A percentile compares a stretch with the other conserved stretches of the same genome.
Conservation (phyloP, 208 protist species). For the Polymyxa betae region DNA sequence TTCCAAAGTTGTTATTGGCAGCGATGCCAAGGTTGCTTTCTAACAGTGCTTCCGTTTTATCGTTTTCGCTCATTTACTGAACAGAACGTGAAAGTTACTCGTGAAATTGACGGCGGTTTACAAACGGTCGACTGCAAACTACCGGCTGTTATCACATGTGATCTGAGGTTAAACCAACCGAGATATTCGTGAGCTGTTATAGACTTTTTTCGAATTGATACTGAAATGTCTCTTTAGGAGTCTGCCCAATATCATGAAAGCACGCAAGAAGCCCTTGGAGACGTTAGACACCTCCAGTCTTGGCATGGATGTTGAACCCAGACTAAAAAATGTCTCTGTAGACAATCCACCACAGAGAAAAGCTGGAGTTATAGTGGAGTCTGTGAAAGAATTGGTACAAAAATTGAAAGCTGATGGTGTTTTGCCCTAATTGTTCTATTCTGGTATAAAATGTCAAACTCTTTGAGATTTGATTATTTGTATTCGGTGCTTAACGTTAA, state of each 20-base stretch:
- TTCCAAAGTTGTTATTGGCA: conserved; percentile 78
- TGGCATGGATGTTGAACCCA: conserved; percentile 82
- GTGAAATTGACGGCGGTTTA: conserved; percentile 91
- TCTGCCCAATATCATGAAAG: conserved; percentile 96
- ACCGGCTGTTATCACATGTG: conserved; percentile 75
- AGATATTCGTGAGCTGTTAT: conserved; percentile 1
- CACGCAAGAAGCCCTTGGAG: conserved; percentile 84
- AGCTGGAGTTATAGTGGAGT: conserved; percentile 80
- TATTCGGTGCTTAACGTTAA: too few relatives aligned
- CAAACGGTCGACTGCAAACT: conserved; percentile 76
- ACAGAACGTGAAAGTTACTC: conserved; percentile 73
- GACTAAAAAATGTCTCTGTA: conserved; percentile 74
- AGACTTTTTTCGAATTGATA: not conserved
- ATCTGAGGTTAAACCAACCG: conserved; percentile 86
- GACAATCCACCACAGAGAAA: conserved; percentile 80
- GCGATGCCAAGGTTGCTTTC: not conserved
- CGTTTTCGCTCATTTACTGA: not conserved
- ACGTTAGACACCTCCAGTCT: conserved; percentile 75
- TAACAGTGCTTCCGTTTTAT: not conserved
- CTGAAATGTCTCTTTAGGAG: conserved; percentile 82
- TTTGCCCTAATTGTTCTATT: conserved; percentile 6
- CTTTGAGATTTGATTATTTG: not conserved
- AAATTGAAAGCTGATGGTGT: conserved; percentile 57
- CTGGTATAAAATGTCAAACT: too few relatives aligned
- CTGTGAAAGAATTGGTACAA: conserved; percentile 63